These are phyloP conservation scores for Vanderwaltozyma polyspora DNA, from an alignment of 805 yeast species.

Conservation along the genomic window DNA sequence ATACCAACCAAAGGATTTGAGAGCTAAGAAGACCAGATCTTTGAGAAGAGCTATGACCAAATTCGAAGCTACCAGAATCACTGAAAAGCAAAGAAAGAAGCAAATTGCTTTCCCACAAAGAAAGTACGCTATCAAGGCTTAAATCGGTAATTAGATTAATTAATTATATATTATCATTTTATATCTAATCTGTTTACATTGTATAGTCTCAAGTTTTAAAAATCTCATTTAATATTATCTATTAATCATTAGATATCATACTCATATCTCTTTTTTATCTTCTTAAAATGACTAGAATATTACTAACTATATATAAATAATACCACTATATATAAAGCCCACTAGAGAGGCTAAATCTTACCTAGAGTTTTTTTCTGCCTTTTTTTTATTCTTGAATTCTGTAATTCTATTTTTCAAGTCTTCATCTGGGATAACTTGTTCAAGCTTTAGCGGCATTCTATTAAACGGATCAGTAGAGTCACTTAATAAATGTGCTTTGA, in stretches of 20 bases:
- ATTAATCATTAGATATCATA: no score
- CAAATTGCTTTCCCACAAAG: conserved; percentile 95
- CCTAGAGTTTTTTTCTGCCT: conserved; percentile 20
- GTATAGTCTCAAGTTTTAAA: conserved; percentile 1
- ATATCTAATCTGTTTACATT: conserved; percentile 1
- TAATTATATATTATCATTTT: conserved; percentile 2
- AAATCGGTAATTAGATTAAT: conserved; percentile 25
- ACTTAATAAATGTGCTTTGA: conserved; percentile 84
- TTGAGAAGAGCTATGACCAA: conserved; percentile 92
- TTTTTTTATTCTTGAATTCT: conserved; percentile 41
- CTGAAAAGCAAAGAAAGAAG: conserved; percentile 86
- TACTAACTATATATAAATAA: no score
- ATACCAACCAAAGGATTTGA: conserved; percentile 95
- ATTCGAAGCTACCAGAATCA: conserved; percentile 68
- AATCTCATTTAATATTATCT: no score
- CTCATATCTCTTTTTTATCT: no score
- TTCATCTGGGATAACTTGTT: conserved; percentile 72
- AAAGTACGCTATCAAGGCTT: conserved; percentile 98
- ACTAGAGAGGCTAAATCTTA: no score
- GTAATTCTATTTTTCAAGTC: conserved; percentile 55
- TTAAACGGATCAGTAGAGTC: conserved; percentile 97
- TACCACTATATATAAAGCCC: no score
- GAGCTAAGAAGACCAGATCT: conserved; percentile 99
- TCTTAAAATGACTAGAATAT: no score
- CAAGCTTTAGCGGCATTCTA: conserved; percentile 79